Evolutionary conservation across 768 basidiomycete species (phyloP).

Genomic region (Psilocybe sp.): DNA sequence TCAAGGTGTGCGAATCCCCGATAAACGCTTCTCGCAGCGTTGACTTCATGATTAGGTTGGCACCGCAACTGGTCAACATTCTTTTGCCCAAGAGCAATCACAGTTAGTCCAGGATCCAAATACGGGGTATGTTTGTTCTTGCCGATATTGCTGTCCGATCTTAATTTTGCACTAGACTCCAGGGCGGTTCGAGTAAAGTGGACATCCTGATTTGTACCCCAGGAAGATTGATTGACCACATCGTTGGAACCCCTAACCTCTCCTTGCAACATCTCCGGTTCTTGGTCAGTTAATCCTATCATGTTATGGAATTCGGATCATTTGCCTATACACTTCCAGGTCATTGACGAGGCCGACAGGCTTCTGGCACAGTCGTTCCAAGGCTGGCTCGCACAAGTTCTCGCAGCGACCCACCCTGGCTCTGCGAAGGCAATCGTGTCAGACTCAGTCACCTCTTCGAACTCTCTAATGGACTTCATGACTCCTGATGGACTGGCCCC

Average conservation of each 20-base stretch:
- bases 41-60: slow-evolving; percentile 46
- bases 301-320: not conserved
- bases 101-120: slow-evolving; percentile 67
- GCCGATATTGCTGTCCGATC: not conserved
- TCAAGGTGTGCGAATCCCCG: slow-evolving; percentile 56
- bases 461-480: not conserved
- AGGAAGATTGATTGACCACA: slow-evolving; percentile 91
- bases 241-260: slow-evolving; percentile 85
- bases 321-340: slow-evolving; percentile 37
- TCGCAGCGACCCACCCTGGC: slow-evolving; percentile 60
- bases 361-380: slow-evolving; percentile 94
- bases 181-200: slow-evolving; percentile 86
- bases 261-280: slow-evolving; percentile 94
- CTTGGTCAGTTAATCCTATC: slow-evolving; percentile 51
- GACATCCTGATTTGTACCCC: slow-evolving; percentile 97
- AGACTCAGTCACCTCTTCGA: too few relatives aligned
- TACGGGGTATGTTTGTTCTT: slow-evolving; percentile 37
- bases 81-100: slow-evolving; percentile 88
- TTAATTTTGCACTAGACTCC: slow-evolving; percentile 41
- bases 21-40: not conserved
- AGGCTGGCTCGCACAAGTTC: slow-evolving; percentile 86
- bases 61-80: slow-evolving; percentile 89
- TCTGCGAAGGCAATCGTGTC: not conserved
- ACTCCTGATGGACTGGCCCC: slow-evolving; percentile 3
- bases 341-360: slow-evolving; percentile 98